Evolutionary conservation across 2,329 filamentous ascomycete genomes (phyloP).

Genomic region (Aspergillus unguis): DNA sequence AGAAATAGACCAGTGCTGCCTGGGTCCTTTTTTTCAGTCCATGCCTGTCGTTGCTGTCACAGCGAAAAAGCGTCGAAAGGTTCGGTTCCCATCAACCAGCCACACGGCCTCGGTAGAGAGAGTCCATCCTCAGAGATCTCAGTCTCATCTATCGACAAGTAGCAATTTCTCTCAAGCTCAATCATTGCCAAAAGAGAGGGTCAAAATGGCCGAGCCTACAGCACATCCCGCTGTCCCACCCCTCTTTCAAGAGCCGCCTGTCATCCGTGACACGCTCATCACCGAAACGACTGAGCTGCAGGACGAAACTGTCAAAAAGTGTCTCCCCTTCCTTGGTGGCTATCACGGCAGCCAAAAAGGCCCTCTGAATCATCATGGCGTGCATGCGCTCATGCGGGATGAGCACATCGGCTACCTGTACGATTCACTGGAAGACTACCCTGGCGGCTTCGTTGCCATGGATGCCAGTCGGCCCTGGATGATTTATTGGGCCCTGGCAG

Average conservation of each 20-base stretch:
- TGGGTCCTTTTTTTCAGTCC: constrained; percentile 3
- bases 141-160: constrained; percentile 13
- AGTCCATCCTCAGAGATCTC: constrained; percentile 10
- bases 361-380: constrained; percentile 65
- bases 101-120: constrained; percentile 20
- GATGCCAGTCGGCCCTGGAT: constrained; percentile 93
- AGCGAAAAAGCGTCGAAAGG: constrained; percentile 37
- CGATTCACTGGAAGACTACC: constrained; percentile 57
- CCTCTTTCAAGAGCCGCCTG: constrained; percentile 49
- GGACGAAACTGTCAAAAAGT: constrained; percentile 64
- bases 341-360: constrained; percentile 48
- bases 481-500: constrained; percentile 85
- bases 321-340: constrained; percentile 63
- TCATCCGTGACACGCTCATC: constrained; percentile 61
- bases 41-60: constrained; percentile 35
- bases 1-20: neutral
- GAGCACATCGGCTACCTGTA: constrained; percentile 51
- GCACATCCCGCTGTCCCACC: constrained; percentile 32
- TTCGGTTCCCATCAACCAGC: constrained; percentile 36
- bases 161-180: constrained; percentile 15
- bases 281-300: constrained; percentile 69
- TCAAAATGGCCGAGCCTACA: constrained; percentile 25
- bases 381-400: constrained; percentile 69
- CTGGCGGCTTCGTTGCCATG: constrained; percentile 66
- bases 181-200: constrained; percentile 6